A percentile compares a stretch with the other conserved stretches of the same genome.
These are phyloP conservation scores for Kwoniella botswanensis DNA, from an alignment of 768 basidiomycete genomes.

Conservation along the genomic window DNA sequence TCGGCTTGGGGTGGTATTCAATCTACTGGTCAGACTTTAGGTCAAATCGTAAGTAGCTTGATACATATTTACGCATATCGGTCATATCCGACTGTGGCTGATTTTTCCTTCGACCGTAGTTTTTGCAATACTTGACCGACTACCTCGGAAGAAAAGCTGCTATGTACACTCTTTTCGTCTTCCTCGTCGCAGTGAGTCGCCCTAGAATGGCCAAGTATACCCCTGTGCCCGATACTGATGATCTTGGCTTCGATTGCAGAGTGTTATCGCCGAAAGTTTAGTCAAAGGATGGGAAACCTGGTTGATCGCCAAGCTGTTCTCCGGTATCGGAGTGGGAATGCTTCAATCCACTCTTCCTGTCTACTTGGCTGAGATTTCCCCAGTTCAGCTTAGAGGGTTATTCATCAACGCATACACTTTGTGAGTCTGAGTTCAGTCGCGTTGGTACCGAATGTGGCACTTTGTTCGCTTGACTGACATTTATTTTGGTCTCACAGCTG, in stretches of 20 bases:
- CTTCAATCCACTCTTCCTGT: constrained; percentile 39
- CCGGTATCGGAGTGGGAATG: constrained; percentile 38
- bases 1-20: constrained; percentile 40
- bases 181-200: constrained; percentile 31
- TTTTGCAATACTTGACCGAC: constrained; percentile 33
- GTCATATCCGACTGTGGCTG: neutral
- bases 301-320: constrained; percentile 37
- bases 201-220: neutral
- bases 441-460: neutral
- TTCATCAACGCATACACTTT: constrained; percentile 39
- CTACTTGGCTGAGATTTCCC: constrained; percentile 36
- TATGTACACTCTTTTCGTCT: constrained; percentile 25
- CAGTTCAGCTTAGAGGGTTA: constrained; percentile 35
- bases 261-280: constrained; percentile 29
- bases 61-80: neutral
- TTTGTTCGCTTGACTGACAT: neutral
- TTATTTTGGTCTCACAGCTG: constrained; percentile 18
- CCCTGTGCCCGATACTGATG: neutral
- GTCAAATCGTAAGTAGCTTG: constrained; percentile 27
- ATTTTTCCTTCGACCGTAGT: neutral
- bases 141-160: constrained; percentile 33
- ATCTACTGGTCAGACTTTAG: constrained; percentile 30
- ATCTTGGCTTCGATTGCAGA: constrained; percentile 4
- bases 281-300: constrained; percentile 30
- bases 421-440: constrained; percentile 7